phyloP scores from a whole-genome alignment of 1,284 basidiomycete genomes.

The Xanthoconium separans region DNA sequence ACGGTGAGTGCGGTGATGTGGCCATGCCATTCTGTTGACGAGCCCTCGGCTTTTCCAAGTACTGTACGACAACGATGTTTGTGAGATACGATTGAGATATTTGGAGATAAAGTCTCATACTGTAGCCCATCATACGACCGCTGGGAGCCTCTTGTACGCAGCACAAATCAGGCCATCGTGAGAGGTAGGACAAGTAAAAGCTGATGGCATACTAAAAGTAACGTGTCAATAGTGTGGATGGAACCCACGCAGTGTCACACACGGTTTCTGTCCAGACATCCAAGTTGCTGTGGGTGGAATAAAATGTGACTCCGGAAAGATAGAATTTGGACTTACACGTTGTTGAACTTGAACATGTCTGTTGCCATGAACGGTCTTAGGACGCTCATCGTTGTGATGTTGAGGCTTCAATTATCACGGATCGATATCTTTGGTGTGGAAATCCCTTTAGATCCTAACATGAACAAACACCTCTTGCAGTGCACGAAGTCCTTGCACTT shows the following conservation, averaged over 20 bases:
- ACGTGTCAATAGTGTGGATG: constrained; percentile 4
- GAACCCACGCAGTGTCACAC: constrained; percentile 24
- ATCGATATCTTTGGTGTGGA: neutral
- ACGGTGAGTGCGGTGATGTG: constrained; percentile 92
- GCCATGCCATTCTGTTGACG: constrained; percentile 74
- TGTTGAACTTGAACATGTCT: constrained; percentile 91
- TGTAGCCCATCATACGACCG: constrained; percentile 85
- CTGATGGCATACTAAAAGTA: constrained; percentile 69
- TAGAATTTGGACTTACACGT: constrained; percentile 53
- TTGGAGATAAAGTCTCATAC: constrained; percentile 42
- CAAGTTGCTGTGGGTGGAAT: constrained; percentile 63
- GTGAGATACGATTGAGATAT: constrained; percentile 7
- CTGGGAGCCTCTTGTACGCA: constrained; percentile 75
- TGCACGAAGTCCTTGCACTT: constrained; percentile 28
- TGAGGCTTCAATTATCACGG: neutral
- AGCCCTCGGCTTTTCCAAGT: constrained; percentile 84
- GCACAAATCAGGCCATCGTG: constrained; percentile 89
- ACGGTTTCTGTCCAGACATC: constrained; percentile 95
- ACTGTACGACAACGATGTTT: constrained; percentile 45
- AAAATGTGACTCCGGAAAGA: neutral
- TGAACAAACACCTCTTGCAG: constrained; percentile 23
- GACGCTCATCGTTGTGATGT: constrained; percentile 71
- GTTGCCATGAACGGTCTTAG: constrained; percentile 81
- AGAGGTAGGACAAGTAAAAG: constrained; percentile 86
- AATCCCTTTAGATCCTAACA: constrained; percentile 31